Percentiles rank a stretch among this genome's conserved stretches.
phyloP scores from a whole-genome alignment of 2,329 filamentous ascomycete species.

The Pestalotiopsis sp. region DNA sequence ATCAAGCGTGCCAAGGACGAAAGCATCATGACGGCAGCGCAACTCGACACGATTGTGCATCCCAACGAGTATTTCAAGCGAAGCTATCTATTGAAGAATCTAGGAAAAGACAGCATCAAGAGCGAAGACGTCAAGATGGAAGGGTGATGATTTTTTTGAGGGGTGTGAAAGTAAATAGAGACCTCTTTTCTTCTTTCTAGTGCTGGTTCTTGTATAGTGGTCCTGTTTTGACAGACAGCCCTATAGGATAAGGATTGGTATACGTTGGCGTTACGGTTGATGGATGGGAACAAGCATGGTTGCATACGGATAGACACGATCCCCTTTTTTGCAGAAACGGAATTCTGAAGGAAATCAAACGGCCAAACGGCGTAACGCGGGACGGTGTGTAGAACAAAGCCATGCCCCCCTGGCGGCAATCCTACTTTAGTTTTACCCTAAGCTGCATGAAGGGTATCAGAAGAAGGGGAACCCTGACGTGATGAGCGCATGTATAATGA shows the following conservation, averaged over 20 bases:
- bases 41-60: conserved; percentile 94
- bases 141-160: conserved; percentile 32
- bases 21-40: conserved; percentile 68
- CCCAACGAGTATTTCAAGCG: conserved; percentile 98
- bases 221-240: neutral
- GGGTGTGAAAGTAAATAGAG: neutral
- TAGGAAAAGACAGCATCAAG: conserved; percentile 51
- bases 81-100: conserved; percentile 84
- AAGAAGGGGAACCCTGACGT: neutral
- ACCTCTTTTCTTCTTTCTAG: neutral
- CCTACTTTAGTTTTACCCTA: neutral
- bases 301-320: neutral
- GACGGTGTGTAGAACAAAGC: neutral
- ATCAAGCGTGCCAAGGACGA: conserved; percentile 78
- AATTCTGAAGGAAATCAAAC: neutral
- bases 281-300: neutral
- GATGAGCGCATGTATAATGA: neutral
- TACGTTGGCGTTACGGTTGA: conserved; percentile 12
- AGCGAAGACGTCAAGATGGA: conserved; percentile 62
- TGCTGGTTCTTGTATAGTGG: neutral
- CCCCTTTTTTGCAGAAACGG: neutral
- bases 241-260: neutral
- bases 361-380: neutral
- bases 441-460: conserved; percentile 5
- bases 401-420: neutral